Evolutionary conservation across 306 rosid genomes (phyloP), one percentile per base, ranked within the genome.

Genomic region (Sindora glabra): DNA sequence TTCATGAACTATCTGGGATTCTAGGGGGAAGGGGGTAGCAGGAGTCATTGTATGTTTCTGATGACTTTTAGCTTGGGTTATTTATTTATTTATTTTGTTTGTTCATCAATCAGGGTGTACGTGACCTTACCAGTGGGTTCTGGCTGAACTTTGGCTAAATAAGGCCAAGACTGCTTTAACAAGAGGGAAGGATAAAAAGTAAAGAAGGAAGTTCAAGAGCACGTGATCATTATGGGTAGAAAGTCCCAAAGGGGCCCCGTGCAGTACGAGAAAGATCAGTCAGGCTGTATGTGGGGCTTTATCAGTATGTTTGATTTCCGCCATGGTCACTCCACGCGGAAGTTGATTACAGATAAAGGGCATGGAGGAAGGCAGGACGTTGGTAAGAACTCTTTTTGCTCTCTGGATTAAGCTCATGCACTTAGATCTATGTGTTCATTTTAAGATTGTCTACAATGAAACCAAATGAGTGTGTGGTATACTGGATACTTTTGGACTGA

Each of bases 251-350:
- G 83, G 67, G 86, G 88, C 54, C 4, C 77, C 26, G 64, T 82
- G 52, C 83, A 80, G 65, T 84, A 77, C 69, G 95, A 84, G 80
- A 89, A 77, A 79, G 95, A 89, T 80, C 94, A 89, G 56, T 80
- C 85, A 3, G 97, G 99, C 39, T 94, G 99, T 59, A 94, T 94
- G 90, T 89, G 94, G 97, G 94, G 99, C n/a, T 84, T 94, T 67
- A 94, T 94, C 30, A 86, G 89, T 57, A 84, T 94, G 60, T 77
- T 94, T 59, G 97, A 94, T 79, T 89, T 94, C 67, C 95, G 99
- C 74, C 90, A 81, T 16, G 94, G 95, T 44, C 94, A 85, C 41
- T 23, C 80, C 48, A 63, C 80, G 57, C 74, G 79, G 70, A 94
- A 89, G 83, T 38, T 86, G 80, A 77, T 94, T 62, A 72, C 91